These are phyloP conservation scores for Chlamydomonas incerta DNA, from an alignment of 139 green algal genomes.

Conservation along the genomic window DNA sequence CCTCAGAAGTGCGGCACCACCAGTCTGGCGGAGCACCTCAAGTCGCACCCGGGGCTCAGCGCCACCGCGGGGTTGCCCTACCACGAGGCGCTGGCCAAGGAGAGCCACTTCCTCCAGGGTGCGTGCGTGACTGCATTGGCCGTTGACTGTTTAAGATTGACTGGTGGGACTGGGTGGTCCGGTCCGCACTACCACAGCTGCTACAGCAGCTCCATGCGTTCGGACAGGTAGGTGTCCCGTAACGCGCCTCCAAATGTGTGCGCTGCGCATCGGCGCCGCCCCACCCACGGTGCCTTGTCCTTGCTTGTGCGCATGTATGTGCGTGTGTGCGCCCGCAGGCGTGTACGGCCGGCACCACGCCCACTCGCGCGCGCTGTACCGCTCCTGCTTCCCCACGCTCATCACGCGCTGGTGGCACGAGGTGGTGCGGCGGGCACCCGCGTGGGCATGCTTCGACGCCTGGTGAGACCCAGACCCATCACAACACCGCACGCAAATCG, in stretches of 20 bases:
- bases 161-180: too few species aligned
- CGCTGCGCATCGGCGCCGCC: too few species aligned
- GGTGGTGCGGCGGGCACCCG: conserved; percentile 49
- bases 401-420: conserved; percentile 73
- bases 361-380: conserved; percentile 64
- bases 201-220: neutral
- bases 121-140: neutral
- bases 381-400: conserved; percentile 85
- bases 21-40: conserved; percentile 77
- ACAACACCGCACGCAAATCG: too few species aligned
- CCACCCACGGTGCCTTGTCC: too few species aligned
- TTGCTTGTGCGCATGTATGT: too few species aligned
- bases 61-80: conserved; percentile 75
- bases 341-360: conserved; percentile 66
- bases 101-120: conserved; percentile 84
- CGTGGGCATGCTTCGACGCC: conserved; percentile 84
- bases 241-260: too few species aligned
- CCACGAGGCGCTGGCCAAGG: conserved; percentile 81
- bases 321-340: too few species aligned
- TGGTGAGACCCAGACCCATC: too few species aligned
- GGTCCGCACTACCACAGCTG: neutral
- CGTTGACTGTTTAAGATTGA: too few species aligned
- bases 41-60: conserved; percentile 72
- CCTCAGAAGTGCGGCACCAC: conserved; percentile 80
- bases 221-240: neutral